Percentiles rank a stretch among this genome's conserved stretches.
Conservation (phyloP, 768 basidiomycete species). For the Pisolithus marmoratus region DNA sequence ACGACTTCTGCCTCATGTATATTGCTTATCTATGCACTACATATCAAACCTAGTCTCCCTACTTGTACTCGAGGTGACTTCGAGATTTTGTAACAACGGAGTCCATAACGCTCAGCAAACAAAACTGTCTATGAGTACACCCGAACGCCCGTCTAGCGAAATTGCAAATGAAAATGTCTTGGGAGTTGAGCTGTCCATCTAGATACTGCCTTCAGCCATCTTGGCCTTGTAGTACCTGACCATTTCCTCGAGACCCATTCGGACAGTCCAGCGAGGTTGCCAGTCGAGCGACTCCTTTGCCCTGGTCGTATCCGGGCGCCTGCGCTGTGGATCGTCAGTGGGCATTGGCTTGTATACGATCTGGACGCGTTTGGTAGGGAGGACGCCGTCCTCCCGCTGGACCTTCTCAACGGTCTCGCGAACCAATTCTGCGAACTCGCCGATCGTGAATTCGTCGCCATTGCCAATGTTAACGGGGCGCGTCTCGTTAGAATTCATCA, state of each 20-base stretch:
- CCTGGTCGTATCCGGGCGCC: constrained; percentile 87
- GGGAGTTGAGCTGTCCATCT: constrained; percentile 9
- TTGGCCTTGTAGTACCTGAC: constrained; percentile 88
- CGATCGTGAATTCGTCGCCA: constrained; percentile 92
- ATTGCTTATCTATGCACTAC: neutral
- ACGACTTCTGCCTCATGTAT: neutral
- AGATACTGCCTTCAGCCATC: constrained; percentile 80
- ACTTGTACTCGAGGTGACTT: neutral
- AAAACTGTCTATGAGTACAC: no score
- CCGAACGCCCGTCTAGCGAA: no score
- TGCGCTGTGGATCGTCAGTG: constrained; percentile 90
- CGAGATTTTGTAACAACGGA: neutral
- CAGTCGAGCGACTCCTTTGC: constrained; percentile 81
- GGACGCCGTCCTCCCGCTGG: constrained; percentile 72
- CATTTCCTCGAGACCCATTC: constrained; percentile 94
- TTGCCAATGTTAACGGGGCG: constrained; percentile 97
- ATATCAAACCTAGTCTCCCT: neutral
- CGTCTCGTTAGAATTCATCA: constrained; percentile 93
- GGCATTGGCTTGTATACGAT: constrained; percentile 81
- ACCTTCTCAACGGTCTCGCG: constrained; percentile 91
- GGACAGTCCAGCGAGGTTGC: constrained; percentile 91
- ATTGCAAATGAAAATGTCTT: neutral
- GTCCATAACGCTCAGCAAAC: no score
- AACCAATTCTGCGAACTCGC: constrained; percentile 89
- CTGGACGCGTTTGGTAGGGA: constrained; percentile 45